Evolutionary conservation across 371 early-diverging fungal species (phyloP), one percentile per base, ranked within the genome.

Genomic region (Circinella minor): DNA sequence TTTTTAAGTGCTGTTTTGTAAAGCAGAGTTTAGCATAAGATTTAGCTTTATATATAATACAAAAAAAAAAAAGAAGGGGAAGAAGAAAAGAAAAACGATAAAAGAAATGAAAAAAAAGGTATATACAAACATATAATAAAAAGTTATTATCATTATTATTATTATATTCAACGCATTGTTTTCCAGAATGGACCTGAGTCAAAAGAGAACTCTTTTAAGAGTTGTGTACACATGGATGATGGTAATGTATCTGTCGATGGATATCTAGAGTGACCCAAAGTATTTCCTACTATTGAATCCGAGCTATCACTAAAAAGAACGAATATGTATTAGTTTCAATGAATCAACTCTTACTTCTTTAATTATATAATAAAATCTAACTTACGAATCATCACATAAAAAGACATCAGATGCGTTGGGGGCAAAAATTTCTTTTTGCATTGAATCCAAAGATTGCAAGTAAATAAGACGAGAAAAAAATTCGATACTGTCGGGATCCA

Each of bases 361-460:
- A 64, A 46, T 48, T 36, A 14, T 47, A 37, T 14, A 61, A 51
- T 27, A 43, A 37, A 63, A 57, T 59, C 14, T 38, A 7, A 75
- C 78, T 69, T 77, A 77, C 78, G 61, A 47, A 55, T 68, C 71
- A 68, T 80, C 80, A 62, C 75, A 76, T 7, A 77, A 55, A 68
- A 81, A 81, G n/a, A 79, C 78, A 55, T 81, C 76, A 46, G 74
- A 66, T 7, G 80, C 77, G 68, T 72, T 63, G 20, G 79, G 75
- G 14, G 74, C 64, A 61, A 77, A 72, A 11, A 74, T 11, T 36
- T 70, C 68, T 46, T 69, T 67, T 17, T 34, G 63, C 13, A 54
- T 65, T 20, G 68, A 65, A n/a, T 71, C 72, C 15, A 74, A 43
- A 1, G 75, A 72, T 57, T 77, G 72, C 27, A 75, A 64, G 55